A percentile compares a stretch with the other conserved stretches of the same genome.
These are phyloP conservation scores for Kockovaella imperatae DNA, from an alignment of 768 basidiomycete genomes.

Conservation along the genomic window DNA sequence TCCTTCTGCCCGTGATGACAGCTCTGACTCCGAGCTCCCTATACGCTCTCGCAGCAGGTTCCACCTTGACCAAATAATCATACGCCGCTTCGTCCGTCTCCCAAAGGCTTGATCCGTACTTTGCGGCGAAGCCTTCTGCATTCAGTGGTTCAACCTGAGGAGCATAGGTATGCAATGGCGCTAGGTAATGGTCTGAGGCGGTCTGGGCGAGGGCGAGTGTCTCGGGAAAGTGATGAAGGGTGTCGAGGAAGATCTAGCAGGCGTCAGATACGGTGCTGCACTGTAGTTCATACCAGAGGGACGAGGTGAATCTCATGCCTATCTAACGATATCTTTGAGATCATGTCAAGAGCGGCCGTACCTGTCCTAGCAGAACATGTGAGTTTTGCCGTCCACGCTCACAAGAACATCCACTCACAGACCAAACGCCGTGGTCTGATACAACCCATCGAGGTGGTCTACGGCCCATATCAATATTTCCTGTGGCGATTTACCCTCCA, in stretches of 20 bases:
- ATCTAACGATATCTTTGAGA: conserved; percentile 62
- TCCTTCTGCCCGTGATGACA: conserved; percentile 89
- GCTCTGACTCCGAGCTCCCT: conserved; percentile 65
- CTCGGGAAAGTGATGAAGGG: conserved; percentile 89
- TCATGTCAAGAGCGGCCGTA: conserved; percentile 87
- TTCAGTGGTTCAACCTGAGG: conserved; percentile 65
- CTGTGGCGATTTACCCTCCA: conserved; percentile 65
- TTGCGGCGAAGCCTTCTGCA: conserved; percentile 65
- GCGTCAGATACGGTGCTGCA: background rate
- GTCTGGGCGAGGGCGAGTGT: conserved; percentile 80
- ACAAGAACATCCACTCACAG: conserved; percentile 45
- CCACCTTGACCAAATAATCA: conserved; percentile 91
- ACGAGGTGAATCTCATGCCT: conserved; percentile 46
- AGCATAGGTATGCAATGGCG: conserved; percentile 65
- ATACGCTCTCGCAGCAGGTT: conserved; percentile 85
- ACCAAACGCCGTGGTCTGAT: conserved; percentile 95
- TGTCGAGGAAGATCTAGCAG: conserved; percentile 77
- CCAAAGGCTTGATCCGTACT: conserved; percentile 77
- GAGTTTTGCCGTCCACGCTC: background rate
- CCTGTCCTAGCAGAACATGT: conserved; percentile 54
- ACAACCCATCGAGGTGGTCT: conserved; percentile 65
- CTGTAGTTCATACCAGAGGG: conserved; percentile 51
- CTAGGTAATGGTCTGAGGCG: conserved; percentile 67
- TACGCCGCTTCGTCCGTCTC: conserved; percentile 77
- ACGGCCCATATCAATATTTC: conserved; percentile 82